Percentiles rank a stretch among this genome's conserved stretches.
Evolutionary conservation across 768 basidiomycete species (phyloP).

Genomic region (Leccinum incarnatum): DNA sequence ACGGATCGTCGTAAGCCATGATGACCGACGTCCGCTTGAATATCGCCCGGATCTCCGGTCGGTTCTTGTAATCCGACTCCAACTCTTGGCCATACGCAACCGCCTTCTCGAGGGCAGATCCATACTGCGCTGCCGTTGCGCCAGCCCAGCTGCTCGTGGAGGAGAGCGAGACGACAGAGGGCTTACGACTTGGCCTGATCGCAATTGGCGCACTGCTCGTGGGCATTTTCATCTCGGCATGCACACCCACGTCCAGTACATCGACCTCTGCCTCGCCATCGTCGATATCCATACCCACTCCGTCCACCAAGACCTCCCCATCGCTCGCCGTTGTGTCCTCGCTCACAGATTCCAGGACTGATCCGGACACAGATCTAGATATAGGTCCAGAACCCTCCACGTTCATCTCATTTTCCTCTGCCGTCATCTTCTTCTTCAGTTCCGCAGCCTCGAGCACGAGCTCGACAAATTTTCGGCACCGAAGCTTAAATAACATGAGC

Average conservation of each 20-base stretch:
- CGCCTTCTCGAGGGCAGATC: slow-evolving; percentile 59
- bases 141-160: slow-evolving; percentile 24
- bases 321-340: slow-evolving; percentile 37
- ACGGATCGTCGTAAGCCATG: slow-evolving; percentile 75
- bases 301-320: slow-evolving; percentile 42
- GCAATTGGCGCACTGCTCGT: slow-evolving; percentile 28
- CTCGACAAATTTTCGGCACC: slow-evolving; percentile 85
- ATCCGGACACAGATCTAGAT: slow-evolving; percentile 27
- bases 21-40: slow-evolving; percentile 77
- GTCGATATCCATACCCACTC: slow-evolving; percentile 60
- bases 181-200: slow-evolving; percentile 30
- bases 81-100: slow-evolving; percentile 73
- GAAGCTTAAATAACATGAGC: slow-evolving; percentile 75
- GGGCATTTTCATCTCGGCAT: slow-evolving; percentile 11
- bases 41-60: slow-evolving; percentile 61
- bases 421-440: slow-evolving; percentile 59
- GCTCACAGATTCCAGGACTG: slow-evolving; percentile 26
- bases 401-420: slow-evolving; percentile 35
- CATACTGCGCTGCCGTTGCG: slow-evolving; percentile 41
- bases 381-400: slow-evolving; percentile 24
- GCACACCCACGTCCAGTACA: slow-evolving; percentile 8
- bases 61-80: slow-evolving; percentile 62
- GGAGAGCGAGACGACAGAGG: slow-evolving; percentile 29
- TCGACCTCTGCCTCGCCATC: slow-evolving; percentile 35
- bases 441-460: slow-evolving; percentile 70